Evolutionary conservation across 2,329 filamentous ascomycete genomes (phyloP), one percentile per base, ranked within the genome.

Genomic region (Seiridium unicorne): DNA sequence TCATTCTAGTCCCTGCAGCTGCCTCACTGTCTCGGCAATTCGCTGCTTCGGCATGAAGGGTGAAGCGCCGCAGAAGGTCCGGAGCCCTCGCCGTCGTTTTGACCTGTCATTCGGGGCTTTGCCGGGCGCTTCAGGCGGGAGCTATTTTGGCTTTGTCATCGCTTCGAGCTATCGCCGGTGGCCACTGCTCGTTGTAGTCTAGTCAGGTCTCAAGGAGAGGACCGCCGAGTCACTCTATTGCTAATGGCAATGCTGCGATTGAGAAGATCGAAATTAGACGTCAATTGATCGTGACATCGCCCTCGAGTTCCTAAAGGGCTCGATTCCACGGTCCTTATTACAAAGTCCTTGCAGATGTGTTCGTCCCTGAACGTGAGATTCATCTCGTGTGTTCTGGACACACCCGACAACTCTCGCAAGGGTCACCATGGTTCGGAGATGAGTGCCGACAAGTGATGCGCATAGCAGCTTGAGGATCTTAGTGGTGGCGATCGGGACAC

Each of bases 71-170:
- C 7, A 7, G 34, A 44, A 44, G 3, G 34, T 11, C 10, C 38
- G 40, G 36, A 55, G n/a, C 40, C 38, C 44, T 55, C 44, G 36
- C 51, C 51, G 40, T 38, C 44, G 18, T 42, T 35, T 55, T 44
- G 18, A 26, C 13, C 38, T 53, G 32, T 18, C 18, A 5, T 32
- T 44, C 38, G 13, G 51, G 31, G 51, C 18, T 26, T 44, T 55
- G 36, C 36, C 40, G 36, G 36, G 51, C 36, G 38, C 51, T 55
- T 42, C 36, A 42, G 18, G 40, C 51, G 51, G 51, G 51, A 42
- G 38, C 51, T 55, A 55, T 55, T 32, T 31, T 55, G 51, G 51
- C 35, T 35, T 55, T 26, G 38, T n/a, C 36, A 38, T 55, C 51
- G 51, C 49, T 32, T 53, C 32, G 32, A 53, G 49, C 49, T 26